These are phyloP conservation scores for Nakaseomyces kungkrabaensis DNA, from an alignment of 1,139 yeast genomes.

Conservation along the genomic window DNA sequence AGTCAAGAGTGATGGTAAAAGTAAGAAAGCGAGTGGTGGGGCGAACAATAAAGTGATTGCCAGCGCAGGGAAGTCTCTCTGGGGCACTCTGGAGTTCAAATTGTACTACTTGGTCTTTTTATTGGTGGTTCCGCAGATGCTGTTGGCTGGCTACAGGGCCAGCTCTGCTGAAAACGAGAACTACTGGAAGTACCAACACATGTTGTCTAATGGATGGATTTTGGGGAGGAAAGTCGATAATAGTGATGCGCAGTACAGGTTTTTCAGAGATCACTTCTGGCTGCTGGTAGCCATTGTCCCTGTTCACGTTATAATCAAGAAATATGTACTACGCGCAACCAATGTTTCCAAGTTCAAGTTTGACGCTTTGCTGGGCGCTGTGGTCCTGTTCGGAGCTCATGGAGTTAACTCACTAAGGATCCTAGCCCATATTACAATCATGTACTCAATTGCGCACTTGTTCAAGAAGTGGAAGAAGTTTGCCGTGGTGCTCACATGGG, in stretches of 20 bases:
- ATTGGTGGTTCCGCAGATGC: slow-evolving; percentile 71
- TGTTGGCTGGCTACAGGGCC: slow-evolving; percentile 72
- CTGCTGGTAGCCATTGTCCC: slow-evolving; percentile 45
- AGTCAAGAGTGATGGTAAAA: not conserved
- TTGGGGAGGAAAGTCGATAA: slow-evolving; percentile 78
- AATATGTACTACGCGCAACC: slow-evolving; percentile 18
- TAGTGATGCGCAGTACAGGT: slow-evolving; percentile 80
- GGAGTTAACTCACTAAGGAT: slow-evolving; percentile 66
- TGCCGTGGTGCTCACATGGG: slow-evolving; percentile 50
- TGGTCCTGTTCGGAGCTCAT: slow-evolving; percentile 66
- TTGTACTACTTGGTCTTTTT: slow-evolving; percentile 54
- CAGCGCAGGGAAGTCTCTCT: not conserved
- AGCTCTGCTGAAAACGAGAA: slow-evolving; percentile 72
- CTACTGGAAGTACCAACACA: slow-evolving; percentile 50
- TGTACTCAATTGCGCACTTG: slow-evolving; percentile 44
- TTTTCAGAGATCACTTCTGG: slow-evolving; percentile 73
- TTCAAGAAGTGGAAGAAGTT: slow-evolving; percentile 21
- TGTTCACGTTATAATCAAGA: slow-evolving; percentile 46
- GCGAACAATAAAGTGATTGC: not conserved
- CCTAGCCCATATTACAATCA: slow-evolving; percentile 43
- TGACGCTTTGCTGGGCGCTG: slow-evolving; percentile 62
- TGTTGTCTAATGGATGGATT: slow-evolving; percentile 65
- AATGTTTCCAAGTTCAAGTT: slow-evolving; percentile 39
- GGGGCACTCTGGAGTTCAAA: slow-evolving; percentile 43
- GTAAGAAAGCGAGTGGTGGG: too few relatives aligned